Base-by-base conservation (phyloP, 306 rosid species). In the Prunus campanulata region DNA sequence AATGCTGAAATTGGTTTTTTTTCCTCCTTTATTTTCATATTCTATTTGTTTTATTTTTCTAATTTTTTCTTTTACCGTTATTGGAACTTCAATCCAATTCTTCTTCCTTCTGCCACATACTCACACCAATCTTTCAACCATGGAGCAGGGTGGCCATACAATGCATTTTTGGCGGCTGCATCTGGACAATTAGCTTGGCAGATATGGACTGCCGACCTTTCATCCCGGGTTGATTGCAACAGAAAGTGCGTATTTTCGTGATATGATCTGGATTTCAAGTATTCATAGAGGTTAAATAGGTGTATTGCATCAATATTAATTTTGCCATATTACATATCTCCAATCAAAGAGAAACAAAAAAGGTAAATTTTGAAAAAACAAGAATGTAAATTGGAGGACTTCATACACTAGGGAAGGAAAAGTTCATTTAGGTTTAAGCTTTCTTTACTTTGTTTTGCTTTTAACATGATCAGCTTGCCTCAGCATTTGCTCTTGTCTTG, bases 181-280 rank as follows among this genome's bases (percentile, higher is more conserved):
- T 90, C 97, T 54, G 96, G 93, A 81, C 98, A 93, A 42, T 78
- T 93, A 73, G 85, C 90, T 75, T 91, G 97, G 97, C 98, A 93
- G 83, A 91, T 93, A 78, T 72, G 79, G 85, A 86, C 88, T 2
- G 98, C 85, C 20, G 90, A 91, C 82, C 89, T 90, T 72, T 90
- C 94, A 54, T 90, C 92, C 9, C 87, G 94, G 29, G 77, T 86
- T 30, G 98, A 91, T 76, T 93, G 98, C 87, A 93, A 87, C 54
- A 82, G 86, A 73, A 93, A 93, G 98, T 91, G 84, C 9, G 97
- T 74, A 14, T 67, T 35, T 22, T 16, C 2, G 55, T 77, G 11
- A 35, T 73, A 54, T 46, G 42, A 22, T 27, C 55, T 32, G 15
- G 32, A 20, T 78, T 54, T 70, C 24, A 6, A 63, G 51, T 44